Evolutionary conservation across 371 early-diverging fungal genomes (phyloP).

Genomic region (Basidiobolus heterosporus): DNA sequence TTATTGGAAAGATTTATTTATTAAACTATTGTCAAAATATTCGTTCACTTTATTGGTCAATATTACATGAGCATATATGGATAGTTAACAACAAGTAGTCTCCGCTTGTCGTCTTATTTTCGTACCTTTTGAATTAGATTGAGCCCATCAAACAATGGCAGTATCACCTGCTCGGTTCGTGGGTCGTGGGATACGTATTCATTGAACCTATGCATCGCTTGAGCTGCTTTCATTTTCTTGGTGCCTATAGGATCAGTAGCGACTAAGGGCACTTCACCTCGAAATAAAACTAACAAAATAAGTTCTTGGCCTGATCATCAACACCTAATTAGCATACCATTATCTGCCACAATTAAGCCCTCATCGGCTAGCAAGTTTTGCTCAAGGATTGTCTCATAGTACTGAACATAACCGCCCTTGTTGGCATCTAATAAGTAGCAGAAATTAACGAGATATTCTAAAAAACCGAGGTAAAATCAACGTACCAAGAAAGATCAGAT

Average conservation of each 20-base stretch:
- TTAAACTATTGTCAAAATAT: too few relatives aligned
- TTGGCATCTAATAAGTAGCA: slow-evolving; percentile 28
- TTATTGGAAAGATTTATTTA: too few relatives aligned
- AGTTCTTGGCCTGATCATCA: background rate
- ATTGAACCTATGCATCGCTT: slow-evolving; percentile 37
- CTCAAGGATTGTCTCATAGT: slow-evolving; percentile 28
- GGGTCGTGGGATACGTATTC: slow-evolving; percentile 37
- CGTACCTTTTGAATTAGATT: slow-evolving; percentile 26
- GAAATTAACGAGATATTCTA: background rate
- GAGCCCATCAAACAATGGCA: slow-evolving; percentile 53
- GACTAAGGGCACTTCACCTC: background rate
- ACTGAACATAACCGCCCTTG: slow-evolving; percentile 31
- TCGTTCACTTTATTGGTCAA: too few relatives aligned
- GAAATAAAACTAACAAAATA: slow-evolving; percentile 3
- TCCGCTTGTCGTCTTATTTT: too few relatives aligned
- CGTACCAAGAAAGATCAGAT: slow-evolving; percentile 35
- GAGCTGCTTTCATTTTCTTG: slow-evolving; percentile 18
- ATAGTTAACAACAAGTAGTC: too few relatives aligned
- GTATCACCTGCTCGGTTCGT: slow-evolving; percentile 32
- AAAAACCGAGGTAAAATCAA: background rate
- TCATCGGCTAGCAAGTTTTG: slow-evolving; percentile 21
- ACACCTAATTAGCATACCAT: slow-evolving; percentile 18
- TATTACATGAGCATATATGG: too few relatives aligned
- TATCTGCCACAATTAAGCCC: slow-evolving; percentile 37
- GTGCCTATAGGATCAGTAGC: slow-evolving; percentile 1